Percentiles rank a stretch among this genome's conserved stretches.
Conservation (phyloP, 441 rosid genomes). For the Aleurites moluccanus region DNA sequence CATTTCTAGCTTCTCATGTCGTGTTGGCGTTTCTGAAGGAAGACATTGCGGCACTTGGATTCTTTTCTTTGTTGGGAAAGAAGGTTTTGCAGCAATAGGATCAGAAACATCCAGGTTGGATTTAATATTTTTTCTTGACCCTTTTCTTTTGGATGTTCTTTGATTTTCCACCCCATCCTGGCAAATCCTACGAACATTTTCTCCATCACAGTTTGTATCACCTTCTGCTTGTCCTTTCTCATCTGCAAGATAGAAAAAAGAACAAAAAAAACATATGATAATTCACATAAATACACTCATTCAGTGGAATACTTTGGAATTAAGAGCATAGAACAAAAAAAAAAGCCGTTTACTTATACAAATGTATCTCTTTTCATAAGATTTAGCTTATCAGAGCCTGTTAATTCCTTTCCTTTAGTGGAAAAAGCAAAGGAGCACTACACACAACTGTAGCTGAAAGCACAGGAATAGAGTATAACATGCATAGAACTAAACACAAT, state of each 20-base stretch:
- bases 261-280: neutral
- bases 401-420: neutral
- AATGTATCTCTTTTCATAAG: neutral
- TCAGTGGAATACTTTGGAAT: neutral
- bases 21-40: constrained; percentile 37
- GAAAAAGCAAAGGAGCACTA: neutral
- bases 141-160: constrained; percentile 27
- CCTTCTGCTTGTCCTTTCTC: constrained; percentile 32
- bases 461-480: neutral
- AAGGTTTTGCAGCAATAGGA: constrained; percentile 50
- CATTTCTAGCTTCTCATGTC: constrained; percentile 27
- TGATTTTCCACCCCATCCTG: constrained; percentile 29
- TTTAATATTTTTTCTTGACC: constrained; percentile 28
- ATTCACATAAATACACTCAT: neutral
- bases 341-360: neutral
- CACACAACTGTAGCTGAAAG: neutral
- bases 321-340: neutral
- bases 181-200: constrained; percentile 18
- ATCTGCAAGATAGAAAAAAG: constrained; percentile 32
- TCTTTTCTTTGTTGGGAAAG: constrained; percentile 84
- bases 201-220: constrained; percentile 22
- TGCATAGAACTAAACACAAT: neutral
- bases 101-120: constrained; percentile 26
- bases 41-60: constrained; percentile 72
- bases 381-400: neutral